Conservation (phyloP, 495 filamentous ascomycete species). For the Aspergillus saccharolyticus region DNA sequence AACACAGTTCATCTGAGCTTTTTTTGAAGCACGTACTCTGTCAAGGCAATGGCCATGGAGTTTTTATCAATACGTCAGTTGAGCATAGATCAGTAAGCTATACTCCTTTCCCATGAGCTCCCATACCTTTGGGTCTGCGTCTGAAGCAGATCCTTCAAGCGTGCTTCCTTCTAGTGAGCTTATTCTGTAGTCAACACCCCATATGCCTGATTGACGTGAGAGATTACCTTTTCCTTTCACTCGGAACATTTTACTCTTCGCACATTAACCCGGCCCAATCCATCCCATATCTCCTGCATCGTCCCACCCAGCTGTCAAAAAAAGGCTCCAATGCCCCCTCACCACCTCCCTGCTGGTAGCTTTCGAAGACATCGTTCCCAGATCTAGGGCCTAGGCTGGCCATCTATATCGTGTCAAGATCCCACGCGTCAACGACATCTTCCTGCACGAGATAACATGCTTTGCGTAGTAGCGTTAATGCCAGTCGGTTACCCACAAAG, state of each 20-base stretch:
- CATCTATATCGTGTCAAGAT: conserved; percentile 44
- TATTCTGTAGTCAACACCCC: conserved; percentile 20
- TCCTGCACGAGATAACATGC: conserved; percentile 45
- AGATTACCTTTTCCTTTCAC: conserved; percentile 33
- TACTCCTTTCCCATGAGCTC: neutral
- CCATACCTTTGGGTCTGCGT: conserved; percentile 24
- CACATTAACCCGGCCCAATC: conserved; percentile 37
- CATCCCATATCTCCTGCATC: conserved; percentile 51
- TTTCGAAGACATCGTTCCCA: conserved; percentile 54
- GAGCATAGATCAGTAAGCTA: neutral
- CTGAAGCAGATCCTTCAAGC: conserved; percentile 27
- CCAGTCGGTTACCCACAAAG: conserved; percentile 48
- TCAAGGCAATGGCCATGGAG: neutral
- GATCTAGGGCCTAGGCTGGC: conserved; percentile 51
- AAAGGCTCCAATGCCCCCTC: conserved; percentile 50
- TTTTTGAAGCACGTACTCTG: no score
- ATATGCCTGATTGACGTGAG: conserved; percentile 35
- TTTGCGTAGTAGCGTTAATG: conserved; percentile 42
- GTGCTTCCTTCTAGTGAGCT: conserved; percentile 25
- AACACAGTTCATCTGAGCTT: no score
- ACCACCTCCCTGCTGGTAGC: conserved; percentile 57
- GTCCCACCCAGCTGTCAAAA: conserved; percentile 53
- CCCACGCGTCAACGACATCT: conserved; percentile 39
- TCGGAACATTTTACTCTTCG: conserved; percentile 33
- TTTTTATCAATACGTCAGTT: neutral